These are phyloP conservation scores for Pythium periplocum DNA, from an alignment of 352 stramenopile genomes.

Conservation along the genomic window DNA sequence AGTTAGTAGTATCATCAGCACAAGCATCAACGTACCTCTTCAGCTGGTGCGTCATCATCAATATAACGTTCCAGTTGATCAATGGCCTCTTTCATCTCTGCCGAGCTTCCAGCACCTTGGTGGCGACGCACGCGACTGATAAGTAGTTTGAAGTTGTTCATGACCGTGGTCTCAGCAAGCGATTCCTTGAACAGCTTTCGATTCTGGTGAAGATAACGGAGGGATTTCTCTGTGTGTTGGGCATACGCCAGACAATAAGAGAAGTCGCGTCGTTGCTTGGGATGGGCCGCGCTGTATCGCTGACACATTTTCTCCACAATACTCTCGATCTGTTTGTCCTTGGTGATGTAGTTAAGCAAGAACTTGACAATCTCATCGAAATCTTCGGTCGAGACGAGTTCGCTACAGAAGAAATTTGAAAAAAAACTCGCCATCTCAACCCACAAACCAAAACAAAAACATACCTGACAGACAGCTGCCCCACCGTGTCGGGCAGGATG, in stretches of 20 bases:
- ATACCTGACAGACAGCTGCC: slow-evolving; percentile 84
- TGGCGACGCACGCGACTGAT: slow-evolving; percentile 52
- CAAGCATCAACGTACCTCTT: slow-evolving; percentile 27
- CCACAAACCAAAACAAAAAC: slow-evolving; percentile 1
- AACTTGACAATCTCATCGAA: slow-evolving; percentile 95
- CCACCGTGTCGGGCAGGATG: slow-evolving; percentile 96
- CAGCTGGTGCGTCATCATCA: slow-evolving; percentile 8
- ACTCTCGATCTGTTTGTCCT: slow-evolving; percentile 89
- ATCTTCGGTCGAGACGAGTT: slow-evolving; percentile 78
- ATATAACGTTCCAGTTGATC: slow-evolving; percentile 68
- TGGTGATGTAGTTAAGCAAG: slow-evolving; percentile 96
- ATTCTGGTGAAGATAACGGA: slow-evolving; percentile 90
- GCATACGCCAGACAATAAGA: slow-evolving; percentile 94
- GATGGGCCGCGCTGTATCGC: slow-evolving; percentile 85
- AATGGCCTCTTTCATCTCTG: slow-evolving; percentile 72
- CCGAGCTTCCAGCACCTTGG: slow-evolving; percentile 27
- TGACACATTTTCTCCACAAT: slow-evolving; percentile 92
- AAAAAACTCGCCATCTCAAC: not conserved
- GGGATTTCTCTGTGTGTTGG: slow-evolving; percentile 91
- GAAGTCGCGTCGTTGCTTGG: slow-evolving; percentile 83
- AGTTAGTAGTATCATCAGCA: too few species aligned
- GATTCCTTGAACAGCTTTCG: slow-evolving; percentile 89
- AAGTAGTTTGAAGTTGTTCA: slow-evolving; percentile 86
- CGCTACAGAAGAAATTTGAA: slow-evolving; percentile 20
- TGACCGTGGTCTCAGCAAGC: slow-evolving; percentile 89